phyloP scores from a whole-genome alignment of 352 stramenopile species.

The Phytopythium boreale region DNA sequence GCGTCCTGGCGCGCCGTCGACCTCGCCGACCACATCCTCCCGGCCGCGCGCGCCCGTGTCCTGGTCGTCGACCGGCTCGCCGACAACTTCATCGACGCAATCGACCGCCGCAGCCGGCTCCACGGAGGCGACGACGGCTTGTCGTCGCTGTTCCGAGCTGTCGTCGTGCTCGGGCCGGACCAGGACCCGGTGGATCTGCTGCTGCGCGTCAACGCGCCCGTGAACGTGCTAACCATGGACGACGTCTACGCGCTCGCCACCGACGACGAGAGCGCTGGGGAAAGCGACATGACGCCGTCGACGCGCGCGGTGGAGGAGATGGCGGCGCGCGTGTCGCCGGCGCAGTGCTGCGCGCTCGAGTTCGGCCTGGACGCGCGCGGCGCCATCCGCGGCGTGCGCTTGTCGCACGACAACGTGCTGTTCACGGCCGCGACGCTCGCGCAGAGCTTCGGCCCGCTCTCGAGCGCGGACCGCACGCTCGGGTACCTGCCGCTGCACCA shows the following conservation, averaged over 20 bases:
- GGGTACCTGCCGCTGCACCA: constrained; percentile 72
- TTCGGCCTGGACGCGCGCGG: constrained; percentile 66
- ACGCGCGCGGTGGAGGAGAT: constrained; percentile 29
- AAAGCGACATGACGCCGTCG: constrained; percentile 15
- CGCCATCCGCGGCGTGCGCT: constrained; percentile 37
- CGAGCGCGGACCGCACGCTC: constrained; percentile 46
- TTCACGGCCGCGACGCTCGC: constrained; percentile 73
- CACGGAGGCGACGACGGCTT: background rate
- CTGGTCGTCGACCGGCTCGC: constrained; percentile 58
- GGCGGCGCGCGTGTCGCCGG: constrained; percentile 26
- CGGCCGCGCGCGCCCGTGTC: constrained; percentile 43
- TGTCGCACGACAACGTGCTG: constrained; percentile 85
- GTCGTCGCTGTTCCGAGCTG: constrained; percentile 25
- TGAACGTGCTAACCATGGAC: constrained; percentile 44
- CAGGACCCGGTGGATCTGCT: constrained; percentile 21
- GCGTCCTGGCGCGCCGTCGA: constrained; percentile 48
- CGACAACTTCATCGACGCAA: constrained; percentile 38
- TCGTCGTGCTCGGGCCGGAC: constrained; percentile 38
- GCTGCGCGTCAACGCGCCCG: constrained; percentile 22
- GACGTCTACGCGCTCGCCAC: constrained; percentile 34
- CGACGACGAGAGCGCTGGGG: constrained; percentile 19
- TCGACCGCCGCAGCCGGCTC: constrained; percentile 21
- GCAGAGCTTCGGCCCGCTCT: constrained; percentile 49
- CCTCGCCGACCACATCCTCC: constrained; percentile 50
- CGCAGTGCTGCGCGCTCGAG: constrained; percentile 46